Evolutionary conservation across 495 filamentous ascomycete species (phyloP).

Genomic region (Tuber calosporum): DNA sequence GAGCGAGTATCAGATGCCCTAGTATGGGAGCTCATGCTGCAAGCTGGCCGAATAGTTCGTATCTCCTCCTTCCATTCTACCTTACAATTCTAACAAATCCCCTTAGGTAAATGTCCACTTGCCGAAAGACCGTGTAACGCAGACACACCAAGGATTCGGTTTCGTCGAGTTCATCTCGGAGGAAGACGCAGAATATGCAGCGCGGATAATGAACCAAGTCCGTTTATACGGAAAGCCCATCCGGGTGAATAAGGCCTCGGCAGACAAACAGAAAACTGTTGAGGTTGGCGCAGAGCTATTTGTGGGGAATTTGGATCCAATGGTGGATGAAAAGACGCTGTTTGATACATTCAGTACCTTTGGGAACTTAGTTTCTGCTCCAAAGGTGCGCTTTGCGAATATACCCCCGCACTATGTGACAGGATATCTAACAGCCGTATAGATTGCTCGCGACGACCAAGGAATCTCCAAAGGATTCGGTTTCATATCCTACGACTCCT

Average conservation of each 20-base stretch:
- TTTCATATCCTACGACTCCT: constrained; percentile 88
- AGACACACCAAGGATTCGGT: constrained; percentile 93
- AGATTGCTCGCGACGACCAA: constrained; percentile 85
- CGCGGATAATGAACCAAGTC: constrained; percentile 93
- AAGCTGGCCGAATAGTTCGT: constrained; percentile 71
- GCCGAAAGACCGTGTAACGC: constrained; percentile 93
- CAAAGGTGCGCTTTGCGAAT: constrained; percentile 54
- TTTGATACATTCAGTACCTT: constrained; percentile 96
- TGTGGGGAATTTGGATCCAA: constrained; percentile 88
- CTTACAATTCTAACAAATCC: constrained; percentile 10
- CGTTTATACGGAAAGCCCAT: constrained; percentile 90
- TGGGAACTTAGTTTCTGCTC: constrained; percentile 70
- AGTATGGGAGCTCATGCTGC: constrained; percentile 95
- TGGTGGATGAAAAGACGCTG: constrained; percentile 94
- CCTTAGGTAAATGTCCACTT: constrained; percentile 79
- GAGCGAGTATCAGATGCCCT: constrained; percentile 86
- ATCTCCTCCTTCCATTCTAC: not conserved
- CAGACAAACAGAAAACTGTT: constrained; percentile 92
- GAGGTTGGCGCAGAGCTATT: constrained; percentile 97
- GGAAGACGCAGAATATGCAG: constrained; percentile 93
- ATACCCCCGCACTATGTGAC: not conserved
- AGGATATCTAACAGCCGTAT: constrained; percentile 24
- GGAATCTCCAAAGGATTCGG: constrained; percentile 93
- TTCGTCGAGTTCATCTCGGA: constrained; percentile 98
- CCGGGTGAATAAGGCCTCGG: constrained; percentile 90